These are phyloP conservation scores for Amylocystis lapponica DNA, from an alignment of 768 basidiomycete species.

Conservation along the genomic window DNA sequence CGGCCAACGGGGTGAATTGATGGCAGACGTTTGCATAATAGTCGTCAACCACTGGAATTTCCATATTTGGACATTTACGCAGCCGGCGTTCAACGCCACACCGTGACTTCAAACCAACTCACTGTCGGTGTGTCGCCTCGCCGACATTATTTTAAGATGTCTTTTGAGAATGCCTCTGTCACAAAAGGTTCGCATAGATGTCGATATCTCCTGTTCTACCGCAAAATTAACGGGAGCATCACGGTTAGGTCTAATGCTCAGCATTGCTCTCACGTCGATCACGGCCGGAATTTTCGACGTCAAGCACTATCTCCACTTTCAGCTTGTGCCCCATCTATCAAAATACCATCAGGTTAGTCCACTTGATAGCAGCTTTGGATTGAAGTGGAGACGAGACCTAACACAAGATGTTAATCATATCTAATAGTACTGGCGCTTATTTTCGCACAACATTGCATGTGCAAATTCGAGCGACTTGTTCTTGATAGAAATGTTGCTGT, in stretches of 20 bases:
- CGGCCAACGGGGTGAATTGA: too few relatives aligned
- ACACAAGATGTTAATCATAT: slow-evolving; percentile 15
- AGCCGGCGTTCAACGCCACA: too few relatives aligned
- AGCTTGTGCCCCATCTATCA: slow-evolving; percentile 87
- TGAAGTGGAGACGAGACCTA: too few relatives aligned
- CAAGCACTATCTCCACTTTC: slow-evolving; percentile 86
- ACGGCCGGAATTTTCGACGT: slow-evolving; percentile 74
- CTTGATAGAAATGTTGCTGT: slow-evolving; percentile 67
- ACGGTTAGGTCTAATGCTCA: slow-evolving; percentile 67
- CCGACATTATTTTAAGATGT: slow-evolving; percentile 39
- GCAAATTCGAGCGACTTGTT: slow-evolving; percentile 84
- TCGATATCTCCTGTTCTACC: too few relatives aligned
- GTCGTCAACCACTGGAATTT: too few relatives aligned
- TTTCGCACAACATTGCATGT: slow-evolving; percentile 69
- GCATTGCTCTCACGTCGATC: slow-evolving; percentile 66
- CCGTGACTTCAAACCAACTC: too few relatives aligned
- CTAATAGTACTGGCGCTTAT: slow-evolving; percentile 79
- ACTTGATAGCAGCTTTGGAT: background rate
- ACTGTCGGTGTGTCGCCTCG: background rate
- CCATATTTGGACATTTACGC: too few relatives aligned
- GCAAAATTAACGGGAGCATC: background rate
- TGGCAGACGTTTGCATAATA: too few relatives aligned
- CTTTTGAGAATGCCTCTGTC: slow-evolving; percentile 79
- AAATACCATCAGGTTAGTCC: slow-evolving; percentile 73
- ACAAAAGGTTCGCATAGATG: slow-evolving; percentile 54